phyloP scores from a whole-genome alignment of 2,329 filamentous ascomycete species.

The Apiospora hydei region DNA sequence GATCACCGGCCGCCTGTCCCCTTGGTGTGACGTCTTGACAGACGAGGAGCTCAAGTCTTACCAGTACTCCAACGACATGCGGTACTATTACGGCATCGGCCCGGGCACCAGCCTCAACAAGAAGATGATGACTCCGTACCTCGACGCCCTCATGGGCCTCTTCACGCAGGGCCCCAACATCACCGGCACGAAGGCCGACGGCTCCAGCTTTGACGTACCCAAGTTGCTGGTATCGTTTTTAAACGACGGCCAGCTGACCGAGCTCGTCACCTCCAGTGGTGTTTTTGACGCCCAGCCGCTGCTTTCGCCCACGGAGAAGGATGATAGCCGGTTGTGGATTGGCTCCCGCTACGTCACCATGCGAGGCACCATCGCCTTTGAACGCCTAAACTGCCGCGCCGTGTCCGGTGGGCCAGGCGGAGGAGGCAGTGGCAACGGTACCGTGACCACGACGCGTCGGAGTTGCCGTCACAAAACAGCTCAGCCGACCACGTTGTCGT shows the following conservation, averaged over 20 bases:
- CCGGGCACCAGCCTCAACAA: constrained; percentile 61
- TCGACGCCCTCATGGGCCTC: constrained; percentile 60
- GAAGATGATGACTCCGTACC: constrained; percentile 68
- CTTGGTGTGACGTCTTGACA: constrained; percentile 69
- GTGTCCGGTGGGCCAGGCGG: background rate
- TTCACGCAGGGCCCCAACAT: constrained; percentile 60
- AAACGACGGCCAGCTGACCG: constrained; percentile 71
- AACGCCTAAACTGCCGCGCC: constrained; percentile 62
- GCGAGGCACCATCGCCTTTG: constrained; percentile 71
- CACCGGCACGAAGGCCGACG: constrained; percentile 54
- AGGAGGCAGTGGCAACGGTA: constrained; percentile 29
- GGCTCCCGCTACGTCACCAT: constrained; percentile 65
- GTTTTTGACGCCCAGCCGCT: constrained; percentile 64
- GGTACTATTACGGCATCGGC: constrained; percentile 72
- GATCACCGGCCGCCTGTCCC: constrained; percentile 66
- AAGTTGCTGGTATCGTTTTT: constrained; percentile 67
- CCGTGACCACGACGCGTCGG: constrained; percentile 26
- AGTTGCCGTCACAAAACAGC: constrained; percentile 8
- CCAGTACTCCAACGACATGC: constrained; percentile 72
- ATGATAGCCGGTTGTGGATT: constrained; percentile 58
- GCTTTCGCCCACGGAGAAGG: constrained; percentile 55
- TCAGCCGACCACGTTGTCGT: constrained; percentile 27
- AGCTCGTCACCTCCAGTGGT: constrained; percentile 65
- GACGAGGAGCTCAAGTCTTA: constrained; percentile 68
- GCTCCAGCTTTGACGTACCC: constrained; percentile 57